These are phyloP conservation scores for Firmiana major DNA, from an alignment of 345 rosid genomes.

Conservation along the genomic window DNA sequence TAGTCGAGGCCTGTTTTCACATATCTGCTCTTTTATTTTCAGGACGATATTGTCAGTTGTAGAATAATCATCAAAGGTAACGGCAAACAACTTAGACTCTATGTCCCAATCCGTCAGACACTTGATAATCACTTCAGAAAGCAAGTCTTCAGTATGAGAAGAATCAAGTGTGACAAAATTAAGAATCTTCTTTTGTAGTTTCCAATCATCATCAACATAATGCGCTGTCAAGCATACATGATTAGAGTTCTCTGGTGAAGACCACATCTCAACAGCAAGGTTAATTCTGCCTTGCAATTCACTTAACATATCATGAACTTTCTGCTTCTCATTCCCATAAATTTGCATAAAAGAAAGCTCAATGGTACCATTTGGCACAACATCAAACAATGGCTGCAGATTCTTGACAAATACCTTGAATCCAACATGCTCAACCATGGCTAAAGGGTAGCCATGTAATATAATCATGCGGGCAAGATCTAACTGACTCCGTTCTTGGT, in stretches of 20 bases:
- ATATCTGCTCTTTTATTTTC: slow-evolving; percentile 58
- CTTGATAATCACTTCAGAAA: slow-evolving; percentile 70
- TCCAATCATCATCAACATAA: slow-evolving; percentile 84
- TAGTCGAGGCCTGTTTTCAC: slow-evolving; percentile 52
- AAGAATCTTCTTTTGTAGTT: slow-evolving; percentile 67
- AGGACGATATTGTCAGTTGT: slow-evolving; percentile 60
- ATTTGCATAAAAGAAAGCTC: slow-evolving; percentile 74
- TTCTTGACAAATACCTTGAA: slow-evolving; percentile 85
- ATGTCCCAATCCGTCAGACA: slow-evolving; percentile 84
- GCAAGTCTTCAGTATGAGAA: slow-evolving; percentile 80
- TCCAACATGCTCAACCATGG: slow-evolving; percentile 88
- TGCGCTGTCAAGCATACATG: slow-evolving; percentile 68
- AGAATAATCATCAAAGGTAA: slow-evolving; percentile 68
- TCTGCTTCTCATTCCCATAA: slow-evolving; percentile 75
- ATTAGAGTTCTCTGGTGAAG: slow-evolving; percentile 49
- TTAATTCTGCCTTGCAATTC: slow-evolving; percentile 69
- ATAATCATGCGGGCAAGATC: slow-evolving; percentile 96
- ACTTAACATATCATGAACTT: slow-evolving; percentile 51
- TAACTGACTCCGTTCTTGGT: slow-evolving; percentile 66
- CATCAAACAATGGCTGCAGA: slow-evolving; percentile 83
- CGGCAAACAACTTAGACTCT: slow-evolving; percentile 79
- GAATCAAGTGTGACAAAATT: slow-evolving; percentile 77
- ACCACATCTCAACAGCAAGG: slow-evolving; percentile 76
- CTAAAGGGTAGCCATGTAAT: slow-evolving; percentile 70
- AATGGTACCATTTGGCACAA: slow-evolving; percentile 48